Conservation (phyloP, 1,284 basidiomycete genomes). For the Testicularia cyperi region DNA sequence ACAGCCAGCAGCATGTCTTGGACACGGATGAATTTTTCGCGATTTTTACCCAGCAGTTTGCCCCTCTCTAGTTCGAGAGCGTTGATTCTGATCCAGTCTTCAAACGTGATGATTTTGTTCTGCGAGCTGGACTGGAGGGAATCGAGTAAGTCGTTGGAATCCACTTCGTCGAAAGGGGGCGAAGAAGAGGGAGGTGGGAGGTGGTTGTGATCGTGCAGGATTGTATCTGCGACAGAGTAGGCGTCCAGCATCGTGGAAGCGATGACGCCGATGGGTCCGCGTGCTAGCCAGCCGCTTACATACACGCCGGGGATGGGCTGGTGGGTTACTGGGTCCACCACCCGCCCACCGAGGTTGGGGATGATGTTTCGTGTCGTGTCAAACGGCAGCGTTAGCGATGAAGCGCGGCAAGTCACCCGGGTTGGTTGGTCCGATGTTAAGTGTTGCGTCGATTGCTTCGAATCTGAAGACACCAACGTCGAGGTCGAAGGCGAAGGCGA, state of each 20-base stretch:
- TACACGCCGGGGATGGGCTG: conserved; percentile 70
- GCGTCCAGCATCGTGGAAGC: conserved; percentile 93
- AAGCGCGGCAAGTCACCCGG: too few species aligned
- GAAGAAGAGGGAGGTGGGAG: background rate
- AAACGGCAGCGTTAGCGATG: too few species aligned
- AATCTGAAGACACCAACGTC: too few species aligned
- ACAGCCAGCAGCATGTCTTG: conserved; percentile 34
- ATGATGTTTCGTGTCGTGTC: conserved; percentile 14
- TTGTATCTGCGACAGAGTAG: conserved; percentile 73
- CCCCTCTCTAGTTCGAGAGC: conserved; percentile 70
- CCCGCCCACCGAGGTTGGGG: conserved; percentile 56
- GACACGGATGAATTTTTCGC: conserved; percentile 69
- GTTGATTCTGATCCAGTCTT: conserved; percentile 72
- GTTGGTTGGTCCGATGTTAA: too few species aligned
- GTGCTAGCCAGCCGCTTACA: conserved; percentile 89
- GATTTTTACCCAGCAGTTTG: conserved; percentile 68
- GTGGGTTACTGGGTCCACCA: conserved; percentile 30
- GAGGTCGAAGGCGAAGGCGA: background rate
- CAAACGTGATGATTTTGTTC: conserved; percentile 66
- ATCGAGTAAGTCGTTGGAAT: conserved; percentile 8
- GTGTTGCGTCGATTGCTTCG: too few species aligned
- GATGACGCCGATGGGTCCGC: conserved; percentile 87
- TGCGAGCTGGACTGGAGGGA: background rate
- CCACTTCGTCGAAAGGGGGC: background rate
- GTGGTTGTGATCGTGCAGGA: conserved; percentile 66